These are phyloP conservation scores for Exophiala viscosa DNA, from an alignment of 2,329 filamentous ascomycete genomes.

Conservation along the genomic window DNA sequence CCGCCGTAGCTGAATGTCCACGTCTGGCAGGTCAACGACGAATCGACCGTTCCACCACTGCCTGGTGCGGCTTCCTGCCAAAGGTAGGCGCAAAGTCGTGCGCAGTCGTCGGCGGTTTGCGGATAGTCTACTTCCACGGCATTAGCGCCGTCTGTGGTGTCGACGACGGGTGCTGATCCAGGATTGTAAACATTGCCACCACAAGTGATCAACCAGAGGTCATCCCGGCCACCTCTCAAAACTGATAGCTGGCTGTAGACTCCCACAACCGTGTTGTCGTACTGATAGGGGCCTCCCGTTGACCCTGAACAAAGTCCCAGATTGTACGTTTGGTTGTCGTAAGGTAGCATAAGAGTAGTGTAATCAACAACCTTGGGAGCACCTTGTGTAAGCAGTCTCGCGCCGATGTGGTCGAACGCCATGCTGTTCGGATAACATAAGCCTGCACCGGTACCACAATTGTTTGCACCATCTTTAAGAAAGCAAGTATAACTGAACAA, in stretches of 20 bases:
- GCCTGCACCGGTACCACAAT: too few relatives aligned
- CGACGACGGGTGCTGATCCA: neutral
- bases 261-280: constrained; percentile 10
- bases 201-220: constrained; percentile 11
- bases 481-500: neutral
- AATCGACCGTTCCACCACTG: neutral
- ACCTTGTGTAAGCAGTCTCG: constrained; percentile 5
- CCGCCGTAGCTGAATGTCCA: constrained; percentile 1
- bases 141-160: too few relatives aligned
- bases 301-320: constrained; percentile 13
- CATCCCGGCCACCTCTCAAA: neutral
- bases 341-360: constrained; percentile 8
- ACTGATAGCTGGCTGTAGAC: constrained; percentile 6
- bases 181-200: constrained; percentile 2
- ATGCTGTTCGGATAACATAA: constrained; percentile 9
- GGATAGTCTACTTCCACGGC: too few relatives aligned
- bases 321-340: constrained; percentile 3
- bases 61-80: neutral
- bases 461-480: constrained; percentile 1
- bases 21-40: constrained; percentile 1
- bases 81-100: constrained; percentile 8
- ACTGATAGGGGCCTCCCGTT: constrained; percentile 4
- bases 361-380: constrained; percentile 12
- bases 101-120: constrained; percentile 13
- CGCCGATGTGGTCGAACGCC: neutral